Percentiles rank a stretch among this genome's conserved stretches.
phyloP scores from a whole-genome alignment of 306 rosid species.

The Acacia confusa region DNA sequence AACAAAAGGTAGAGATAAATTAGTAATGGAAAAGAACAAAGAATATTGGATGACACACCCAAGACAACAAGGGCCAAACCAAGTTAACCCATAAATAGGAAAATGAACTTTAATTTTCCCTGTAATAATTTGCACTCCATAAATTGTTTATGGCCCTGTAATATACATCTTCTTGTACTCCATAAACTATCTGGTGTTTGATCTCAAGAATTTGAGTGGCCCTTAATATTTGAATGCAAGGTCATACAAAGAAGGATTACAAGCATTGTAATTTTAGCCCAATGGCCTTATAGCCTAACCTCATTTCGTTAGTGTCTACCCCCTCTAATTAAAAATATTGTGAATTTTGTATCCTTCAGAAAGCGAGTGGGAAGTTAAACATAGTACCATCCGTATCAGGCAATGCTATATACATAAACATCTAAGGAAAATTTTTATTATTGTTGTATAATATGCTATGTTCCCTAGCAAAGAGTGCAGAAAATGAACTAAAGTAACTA shows the following conservation, averaged over 20 bases:
- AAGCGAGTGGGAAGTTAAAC: neutral
- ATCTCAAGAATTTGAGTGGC: no score
- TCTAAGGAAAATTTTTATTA: slow-evolving; percentile 35
- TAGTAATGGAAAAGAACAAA: neutral
- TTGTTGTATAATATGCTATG: slow-evolving; percentile 32
- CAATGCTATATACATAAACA: slow-evolving; percentile 19
- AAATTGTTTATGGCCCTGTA: no score
- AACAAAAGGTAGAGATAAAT: neutral
- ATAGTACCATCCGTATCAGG: neutral
- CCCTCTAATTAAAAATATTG: no score
- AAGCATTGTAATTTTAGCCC: neutral
- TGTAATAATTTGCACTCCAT: neutral
- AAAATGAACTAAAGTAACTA: slow-evolving; percentile 7
- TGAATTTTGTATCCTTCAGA: neutral
- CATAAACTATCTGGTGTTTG: no score
- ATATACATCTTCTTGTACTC: no score
- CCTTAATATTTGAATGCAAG: neutral
- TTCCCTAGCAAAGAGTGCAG: slow-evolving; percentile 38
- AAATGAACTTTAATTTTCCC: neutral
- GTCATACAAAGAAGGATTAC: neutral
- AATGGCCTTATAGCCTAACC: no score
- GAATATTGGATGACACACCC: neutral
- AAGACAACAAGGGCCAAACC: neutral
- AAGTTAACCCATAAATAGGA: neutral
- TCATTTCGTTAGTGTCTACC: no score